phyloP scores from a whole-genome alignment of 2,329 filamentous ascomycete genomes.

The Exophiala sp. region DNA sequence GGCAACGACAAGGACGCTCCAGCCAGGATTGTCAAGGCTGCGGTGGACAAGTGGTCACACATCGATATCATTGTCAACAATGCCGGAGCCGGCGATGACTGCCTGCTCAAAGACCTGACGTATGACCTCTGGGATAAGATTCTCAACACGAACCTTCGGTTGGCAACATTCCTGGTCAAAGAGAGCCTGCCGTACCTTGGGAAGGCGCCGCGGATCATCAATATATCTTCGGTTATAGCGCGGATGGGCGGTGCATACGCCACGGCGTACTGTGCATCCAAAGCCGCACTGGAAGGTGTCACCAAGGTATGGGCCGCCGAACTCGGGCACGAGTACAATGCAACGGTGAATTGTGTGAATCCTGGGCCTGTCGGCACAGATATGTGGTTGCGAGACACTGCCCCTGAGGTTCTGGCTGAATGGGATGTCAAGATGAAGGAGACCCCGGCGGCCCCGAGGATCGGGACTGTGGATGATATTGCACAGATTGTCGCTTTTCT shows the following conservation, averaged over 20 bases:
- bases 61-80: constrained; percentile 16
- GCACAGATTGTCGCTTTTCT: constrained; percentile 8
- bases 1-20: constrained; percentile 26
- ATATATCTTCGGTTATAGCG: constrained; percentile 25
- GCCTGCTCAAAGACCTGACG: constrained; percentile 1
- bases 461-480: constrained; percentile 1
- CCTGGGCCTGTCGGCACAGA: constrained; percentile 61
- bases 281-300: constrained; percentile 69
- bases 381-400: constrained; percentile 38
- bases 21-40: background rate
- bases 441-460: background rate
- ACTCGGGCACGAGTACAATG: constrained; percentile 55
- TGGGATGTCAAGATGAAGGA: background rate
- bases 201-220: constrained; percentile 24
- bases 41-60: background rate
- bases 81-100: constrained; percentile 3
- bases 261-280: constrained; percentile 65
- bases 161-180: constrained; percentile 19
- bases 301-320: constrained; percentile 65
- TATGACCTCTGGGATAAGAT: constrained; percentile 4
- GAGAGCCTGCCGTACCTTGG: constrained; percentile 21
- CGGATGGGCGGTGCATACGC: constrained; percentile 32
- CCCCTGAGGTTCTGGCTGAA: background rate
- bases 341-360: constrained; percentile 60
- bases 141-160: constrained; percentile 3